A percentile compares a stretch with the other conserved stretches of the same genome.
These are phyloP conservation scores for Calocera cornea DNA, from an alignment of 768 basidiomycete species.

Conservation along the genomic window DNA sequence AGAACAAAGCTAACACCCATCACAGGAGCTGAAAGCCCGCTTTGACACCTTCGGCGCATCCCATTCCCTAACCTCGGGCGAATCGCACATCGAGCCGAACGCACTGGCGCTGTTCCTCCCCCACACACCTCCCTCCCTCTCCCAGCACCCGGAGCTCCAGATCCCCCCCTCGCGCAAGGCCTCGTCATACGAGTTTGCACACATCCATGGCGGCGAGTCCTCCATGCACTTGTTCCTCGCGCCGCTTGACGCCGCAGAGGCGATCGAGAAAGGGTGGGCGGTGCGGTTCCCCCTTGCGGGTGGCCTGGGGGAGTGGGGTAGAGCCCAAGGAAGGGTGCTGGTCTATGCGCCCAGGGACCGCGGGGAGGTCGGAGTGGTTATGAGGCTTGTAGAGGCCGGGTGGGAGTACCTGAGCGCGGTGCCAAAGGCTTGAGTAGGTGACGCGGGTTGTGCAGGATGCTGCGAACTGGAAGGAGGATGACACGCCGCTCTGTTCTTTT, in stretches of 20 bases:
- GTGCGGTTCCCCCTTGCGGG: neutral
- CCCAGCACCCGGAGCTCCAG: neutral
- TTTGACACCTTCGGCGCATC: neutral
- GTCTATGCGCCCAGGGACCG: neutral
- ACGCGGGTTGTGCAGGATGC: no score
- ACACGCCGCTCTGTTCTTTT: no score
- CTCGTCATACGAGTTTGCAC: neutral
- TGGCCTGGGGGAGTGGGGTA: neutral
- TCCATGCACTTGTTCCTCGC: neutral
- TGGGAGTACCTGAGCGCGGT: slow-evolving; percentile 26
- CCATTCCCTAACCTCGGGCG: neutral
- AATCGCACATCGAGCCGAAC: neutral
- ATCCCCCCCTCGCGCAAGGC: neutral
- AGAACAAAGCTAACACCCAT: neutral
- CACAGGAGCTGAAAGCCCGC: neutral
- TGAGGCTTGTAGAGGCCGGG: neutral
- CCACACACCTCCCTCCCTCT: neutral
- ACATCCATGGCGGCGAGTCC: neutral
- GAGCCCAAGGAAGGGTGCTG: neutral
- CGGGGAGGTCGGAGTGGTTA: neutral
- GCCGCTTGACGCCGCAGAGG: neutral
- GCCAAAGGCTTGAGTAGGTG: no score
- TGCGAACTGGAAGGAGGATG: no score
- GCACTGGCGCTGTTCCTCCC: neutral
- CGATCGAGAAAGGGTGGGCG: neutral